Conservation (phyloP, 768 basidiomycete species). For the Amanita muscaria region DNA sequence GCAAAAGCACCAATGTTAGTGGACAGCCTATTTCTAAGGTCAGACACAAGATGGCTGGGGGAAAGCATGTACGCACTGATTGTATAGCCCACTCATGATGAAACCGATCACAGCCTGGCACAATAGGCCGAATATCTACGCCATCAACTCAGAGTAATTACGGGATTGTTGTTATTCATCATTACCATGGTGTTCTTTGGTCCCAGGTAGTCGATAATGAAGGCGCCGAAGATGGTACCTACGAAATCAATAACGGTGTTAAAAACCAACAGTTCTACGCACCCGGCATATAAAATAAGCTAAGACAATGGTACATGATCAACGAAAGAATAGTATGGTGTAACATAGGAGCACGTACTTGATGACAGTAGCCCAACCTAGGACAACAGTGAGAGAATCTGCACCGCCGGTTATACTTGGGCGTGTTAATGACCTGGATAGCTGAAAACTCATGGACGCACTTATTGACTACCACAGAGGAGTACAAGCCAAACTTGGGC, state of each 20-base stretch:
- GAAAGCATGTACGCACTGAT: conserved; percentile 23
- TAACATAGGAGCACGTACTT: conserved; percentile 42
- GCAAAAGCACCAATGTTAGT: conserved; percentile 68
- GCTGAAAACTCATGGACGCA: conserved; percentile 20
- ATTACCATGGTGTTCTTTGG: conserved; percentile 69
- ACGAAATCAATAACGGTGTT: conserved; percentile 30
- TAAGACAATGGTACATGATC: conserved; percentile 6
- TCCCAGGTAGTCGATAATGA: conserved; percentile 66
- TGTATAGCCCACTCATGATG: conserved; percentile 82
- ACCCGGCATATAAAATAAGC: conserved; percentile 35
- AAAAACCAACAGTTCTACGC: background rate
- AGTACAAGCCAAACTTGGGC: conserved; percentile 70
- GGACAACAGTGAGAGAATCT: conserved; percentile 46
- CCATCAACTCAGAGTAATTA: background rate
- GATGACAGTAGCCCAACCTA: conserved; percentile 83
- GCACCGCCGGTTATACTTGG: conserved; percentile 49
- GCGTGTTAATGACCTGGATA: background rate
- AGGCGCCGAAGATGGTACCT: conserved; percentile 63
- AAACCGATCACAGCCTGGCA: conserved; percentile 73
- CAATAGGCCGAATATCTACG: conserved; percentile 58
- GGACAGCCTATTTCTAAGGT: conserved; percentile 35
- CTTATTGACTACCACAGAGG: conserved; percentile 66
- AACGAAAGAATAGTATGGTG: background rate
- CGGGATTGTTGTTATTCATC: background rate
- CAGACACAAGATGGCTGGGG: background rate